Evolutionary conservation across 2,329 filamentous ascomycete species (phyloP).

Genomic region (Claviceps citrina): DNA sequence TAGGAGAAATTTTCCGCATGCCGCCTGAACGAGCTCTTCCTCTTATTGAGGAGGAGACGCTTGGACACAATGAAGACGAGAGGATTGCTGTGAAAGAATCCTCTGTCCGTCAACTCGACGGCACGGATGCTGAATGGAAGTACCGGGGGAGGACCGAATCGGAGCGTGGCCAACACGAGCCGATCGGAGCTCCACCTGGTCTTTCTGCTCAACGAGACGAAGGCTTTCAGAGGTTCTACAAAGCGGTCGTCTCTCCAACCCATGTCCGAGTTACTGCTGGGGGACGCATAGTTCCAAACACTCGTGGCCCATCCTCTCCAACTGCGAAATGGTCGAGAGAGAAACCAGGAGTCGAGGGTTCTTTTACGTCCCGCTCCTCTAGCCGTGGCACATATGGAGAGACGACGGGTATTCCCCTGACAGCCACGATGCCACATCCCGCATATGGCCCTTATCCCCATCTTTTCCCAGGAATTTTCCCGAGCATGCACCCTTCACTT

Average conservation of each 20-base stretch:
- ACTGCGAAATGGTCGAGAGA: conserved; percentile 35
- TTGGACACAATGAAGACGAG: conserved; percentile 6
- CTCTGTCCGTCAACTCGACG: conserved; percentile 20
- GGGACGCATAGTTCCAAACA: conserved; percentile 52
- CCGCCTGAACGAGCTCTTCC: conserved; percentile 14
- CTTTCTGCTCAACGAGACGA: conserved; percentile 41
- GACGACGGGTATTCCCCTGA: conserved; percentile 5
- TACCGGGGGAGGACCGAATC: conserved; percentile 31
- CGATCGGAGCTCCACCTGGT: conserved; percentile 37
- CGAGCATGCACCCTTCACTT: conserved; percentile 18
- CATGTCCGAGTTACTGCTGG: conserved; percentile 53
- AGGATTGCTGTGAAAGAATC: conserved; percentile 6
- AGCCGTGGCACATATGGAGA: conserved; percentile 7
- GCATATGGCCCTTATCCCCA: conserved; percentile 16
- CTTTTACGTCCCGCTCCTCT: conserved; percentile 9
- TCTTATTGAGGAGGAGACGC: conserved; percentile 17
- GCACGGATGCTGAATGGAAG: conserved; percentile 27
- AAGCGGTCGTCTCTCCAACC: conserved; percentile 51
- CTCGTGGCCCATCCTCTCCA: conserved; percentile 36
- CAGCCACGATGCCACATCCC: conserved; percentile 11
- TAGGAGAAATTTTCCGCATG: conserved; percentile 20
- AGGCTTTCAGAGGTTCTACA: conserved; percentile 53
- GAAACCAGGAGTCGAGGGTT: conserved; percentile 13
- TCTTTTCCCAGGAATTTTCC: conserved; percentile 18
- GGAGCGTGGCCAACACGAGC: conserved; percentile 28